Evolutionary conservation across 192 early-diverging fungal species (phyloP), one percentile per base, ranked within the genome.

Genomic region (Linnemannia zychae): DNA sequence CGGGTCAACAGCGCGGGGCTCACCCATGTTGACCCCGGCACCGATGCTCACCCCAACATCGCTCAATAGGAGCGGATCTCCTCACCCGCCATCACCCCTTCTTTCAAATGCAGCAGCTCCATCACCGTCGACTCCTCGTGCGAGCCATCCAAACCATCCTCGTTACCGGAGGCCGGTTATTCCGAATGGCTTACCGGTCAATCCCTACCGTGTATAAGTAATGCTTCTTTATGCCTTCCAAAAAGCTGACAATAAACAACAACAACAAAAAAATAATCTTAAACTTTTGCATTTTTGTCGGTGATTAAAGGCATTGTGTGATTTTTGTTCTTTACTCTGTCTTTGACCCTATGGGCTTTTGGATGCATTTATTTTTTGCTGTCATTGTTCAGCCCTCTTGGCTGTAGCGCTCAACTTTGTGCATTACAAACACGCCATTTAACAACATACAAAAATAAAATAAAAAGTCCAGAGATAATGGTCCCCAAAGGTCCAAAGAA

Each of bases 41-140:
- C 65, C 76, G 16, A 82, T 82, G 81, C 57, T 82, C 46, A 82
- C 81, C 11, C 81, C 81, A 16, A 82, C 67, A 4, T 76, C 81
- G 0, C 47, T 81, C 31, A 75, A 71, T 31, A 69, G 74, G 24
- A 33, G 46, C 22, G 68, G 44, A 3, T 81, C 80, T 0, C 68
- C 67, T 17, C 74, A 72, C 38, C 80, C 80, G 11, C 74, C 80
- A 38, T 81, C 80, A 20, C 80, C 80, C 12, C 34, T 75, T 6
- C 36, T 82, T 34, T 4, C 46, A 7, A 69, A 73, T 20, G 44
- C 75, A 36, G 24, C 73, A 20, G 6, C 50, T 12, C 13, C 74
- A 18, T 67, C 72, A 0, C 47, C 38, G 7, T 12, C 53, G 34
- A 63, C 38, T 17, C 31, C 53, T 13, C 72, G 79, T 18, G 40